These are phyloP conservation scores for Wickerhamomyces subpelliculosus DNA, from an alignment of 805 yeast species.

Conservation along the genomic window DNA sequence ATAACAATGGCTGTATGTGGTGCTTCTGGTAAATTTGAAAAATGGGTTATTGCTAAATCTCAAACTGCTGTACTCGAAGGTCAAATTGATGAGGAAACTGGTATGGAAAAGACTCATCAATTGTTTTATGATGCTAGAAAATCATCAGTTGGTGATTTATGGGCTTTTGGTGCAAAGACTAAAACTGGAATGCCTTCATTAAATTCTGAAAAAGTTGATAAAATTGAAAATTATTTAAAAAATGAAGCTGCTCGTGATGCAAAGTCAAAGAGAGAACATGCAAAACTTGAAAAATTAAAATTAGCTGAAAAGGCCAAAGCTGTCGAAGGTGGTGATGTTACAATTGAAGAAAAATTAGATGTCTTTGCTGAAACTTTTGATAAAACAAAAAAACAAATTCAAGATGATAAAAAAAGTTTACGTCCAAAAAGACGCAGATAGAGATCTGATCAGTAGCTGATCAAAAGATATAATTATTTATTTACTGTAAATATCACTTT, in stretches of 20 bases:
- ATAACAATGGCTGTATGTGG: slow-evolving; percentile 76
- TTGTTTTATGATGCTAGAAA: slow-evolving; percentile 89
- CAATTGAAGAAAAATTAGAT: slow-evolving; percentile 18
- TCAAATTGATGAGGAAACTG: too few species aligned
- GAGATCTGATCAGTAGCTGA: too few species aligned
- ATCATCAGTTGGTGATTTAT: slow-evolving; percentile 74
- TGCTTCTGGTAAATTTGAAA: slow-evolving; percentile 72
- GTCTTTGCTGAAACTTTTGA: slow-evolving; percentile 19
- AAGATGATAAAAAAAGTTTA: slow-evolving; percentile 16
- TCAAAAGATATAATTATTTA: too few species aligned
- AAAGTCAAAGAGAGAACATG: slow-evolving; percentile 8
- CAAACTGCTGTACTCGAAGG: too few species aligned
- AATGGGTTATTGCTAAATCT: slow-evolving; percentile 82
- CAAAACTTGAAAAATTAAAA: slow-evolving; percentile 10
- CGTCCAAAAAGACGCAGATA: too few species aligned
- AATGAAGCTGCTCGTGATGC: slow-evolving; percentile 15
- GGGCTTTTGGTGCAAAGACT: slow-evolving; percentile 70
- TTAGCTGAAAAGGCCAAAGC: slow-evolving; percentile 8
- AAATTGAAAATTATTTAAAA: slow-evolving; percentile 28
- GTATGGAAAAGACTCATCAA: too few species aligned
- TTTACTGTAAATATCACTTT: too few species aligned
- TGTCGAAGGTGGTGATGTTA: slow-evolving; percentile 7
- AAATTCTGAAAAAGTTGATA: slow-evolving; percentile 20
- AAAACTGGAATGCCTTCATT: slow-evolving; percentile 31
- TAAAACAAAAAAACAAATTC: slow-evolving; percentile 19